These are phyloP conservation scores for Limtongia smithiae DNA, from an alignment of 805 yeast genomes.

Conservation along the genomic window DNA sequence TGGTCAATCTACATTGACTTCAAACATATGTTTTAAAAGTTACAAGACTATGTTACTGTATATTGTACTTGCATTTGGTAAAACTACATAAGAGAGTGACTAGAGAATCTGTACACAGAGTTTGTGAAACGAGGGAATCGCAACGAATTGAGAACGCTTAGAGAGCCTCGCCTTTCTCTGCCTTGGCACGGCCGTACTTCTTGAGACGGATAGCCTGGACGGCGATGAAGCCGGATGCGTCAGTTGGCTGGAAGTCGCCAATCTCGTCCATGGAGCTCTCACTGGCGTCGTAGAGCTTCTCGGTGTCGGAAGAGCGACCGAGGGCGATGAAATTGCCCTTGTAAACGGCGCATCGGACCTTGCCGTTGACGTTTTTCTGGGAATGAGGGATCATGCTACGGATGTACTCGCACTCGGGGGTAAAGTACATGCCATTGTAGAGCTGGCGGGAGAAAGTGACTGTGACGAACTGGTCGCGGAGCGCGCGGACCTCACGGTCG, in stretches of 20 bases:
- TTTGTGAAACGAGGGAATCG: background rate
- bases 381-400: slow-evolving; percentile 93
- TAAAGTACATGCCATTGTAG: slow-evolving; percentile 96
- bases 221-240: slow-evolving; percentile 94
- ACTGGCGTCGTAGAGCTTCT: slow-evolving; percentile 94
- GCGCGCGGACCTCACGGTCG: slow-evolving; percentile 95
- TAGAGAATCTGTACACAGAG: too few species aligned
- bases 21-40: too few species aligned
- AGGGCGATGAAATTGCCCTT: slow-evolving; percentile 81
- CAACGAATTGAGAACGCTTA: slow-evolving; percentile 25
- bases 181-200: slow-evolving; percentile 94
- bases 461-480: slow-evolving; percentile 95
- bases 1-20: background rate
- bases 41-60: too few species aligned
- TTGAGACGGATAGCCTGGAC: slow-evolving; percentile 98
- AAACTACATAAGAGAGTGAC: background rate
- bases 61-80: background rate
- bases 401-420: slow-evolving; percentile 96
- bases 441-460: slow-evolving; percentile 83
- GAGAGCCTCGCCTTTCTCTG: slow-evolving; percentile 60
- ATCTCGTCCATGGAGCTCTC: slow-evolving; percentile 99
- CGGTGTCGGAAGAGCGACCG: slow-evolving; percentile 94
- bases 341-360: slow-evolving; percentile 88
- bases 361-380: slow-evolving; percentile 92
- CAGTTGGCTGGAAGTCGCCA: slow-evolving; percentile 96